phyloP scores from a whole-genome alignment of 371 early-diverging fungal genomes.

The Mucor racemosus region DNA sequence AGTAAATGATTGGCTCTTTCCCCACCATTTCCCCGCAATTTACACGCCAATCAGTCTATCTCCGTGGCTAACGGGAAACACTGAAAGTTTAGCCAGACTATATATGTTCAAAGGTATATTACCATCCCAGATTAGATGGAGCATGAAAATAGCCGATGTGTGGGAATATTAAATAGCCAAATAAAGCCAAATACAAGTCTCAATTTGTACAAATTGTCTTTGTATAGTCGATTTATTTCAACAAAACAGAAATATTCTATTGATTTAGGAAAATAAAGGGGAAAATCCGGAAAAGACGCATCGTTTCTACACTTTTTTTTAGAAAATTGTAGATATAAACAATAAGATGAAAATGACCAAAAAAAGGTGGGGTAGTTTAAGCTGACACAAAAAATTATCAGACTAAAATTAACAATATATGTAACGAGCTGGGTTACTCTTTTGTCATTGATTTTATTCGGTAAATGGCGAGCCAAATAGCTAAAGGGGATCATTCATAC shows the following conservation, averaged over 20 bases:
- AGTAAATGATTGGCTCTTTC: slow-evolving; percentile 6
- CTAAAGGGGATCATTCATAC: not conserved
- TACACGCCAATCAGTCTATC: slow-evolving; percentile 13
- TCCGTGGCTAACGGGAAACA: slow-evolving; percentile 8
- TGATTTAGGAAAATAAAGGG: not conserved
- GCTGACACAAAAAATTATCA: not conserved
- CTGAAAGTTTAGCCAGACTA: not conserved
- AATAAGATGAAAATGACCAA: not conserved
- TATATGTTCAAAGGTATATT: not conserved
- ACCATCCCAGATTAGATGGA: slow-evolving; percentile 1
- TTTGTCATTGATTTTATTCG: not conserved
- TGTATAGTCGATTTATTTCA: not conserved
- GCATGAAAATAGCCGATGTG: not conserved
- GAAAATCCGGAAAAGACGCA: not conserved
- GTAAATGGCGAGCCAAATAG: not conserved
- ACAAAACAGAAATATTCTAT: slow-evolving; percentile 1
- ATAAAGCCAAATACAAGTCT: not conserved
- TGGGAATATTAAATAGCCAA: slow-evolving; percentile 4
- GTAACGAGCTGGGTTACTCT: not conserved
- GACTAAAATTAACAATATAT: not conserved
- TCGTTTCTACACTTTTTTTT: too few species aligned
- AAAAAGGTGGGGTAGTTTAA: slow-evolving; percentile 8
- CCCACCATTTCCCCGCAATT: slow-evolving; percentile 29
- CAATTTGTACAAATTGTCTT: slow-evolving; percentile 5
- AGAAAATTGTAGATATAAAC: not conserved